These are phyloP conservation scores for Pythium folliculosum DNA, from an alignment of 352 stramenopile genomes.

Conservation along the genomic window DNA sequence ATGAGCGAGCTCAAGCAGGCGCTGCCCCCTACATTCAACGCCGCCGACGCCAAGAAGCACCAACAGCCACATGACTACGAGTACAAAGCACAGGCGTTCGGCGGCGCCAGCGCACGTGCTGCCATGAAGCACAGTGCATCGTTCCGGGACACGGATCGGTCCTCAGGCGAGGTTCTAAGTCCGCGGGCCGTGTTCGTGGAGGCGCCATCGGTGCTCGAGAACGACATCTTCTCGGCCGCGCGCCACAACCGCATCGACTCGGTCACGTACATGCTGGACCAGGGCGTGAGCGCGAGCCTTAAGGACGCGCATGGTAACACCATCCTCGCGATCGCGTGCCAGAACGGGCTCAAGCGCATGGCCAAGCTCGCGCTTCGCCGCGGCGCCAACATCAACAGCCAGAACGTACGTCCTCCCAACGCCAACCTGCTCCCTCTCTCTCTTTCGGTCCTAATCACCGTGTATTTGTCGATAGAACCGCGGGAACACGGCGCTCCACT, in stretches of 20 bases:
- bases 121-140: not conserved
- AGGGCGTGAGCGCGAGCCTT: constrained; percentile 80
- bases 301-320: constrained; percentile 84
- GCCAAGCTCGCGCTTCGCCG: constrained; percentile 82
- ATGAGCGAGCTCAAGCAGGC: not conserved
- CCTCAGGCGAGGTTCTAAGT: constrained; percentile 16
- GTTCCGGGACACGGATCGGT: constrained; percentile 7
- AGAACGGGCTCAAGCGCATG: constrained; percentile 91
- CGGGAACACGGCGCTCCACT: constrained; percentile 90
- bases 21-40: not conserved
- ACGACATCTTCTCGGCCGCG: constrained; percentile 87
- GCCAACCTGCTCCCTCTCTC: constrained; percentile 4
- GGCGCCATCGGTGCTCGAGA: constrained; percentile 37
- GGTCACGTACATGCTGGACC: constrained; percentile 82
- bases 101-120: not conserved
- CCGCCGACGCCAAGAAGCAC: constrained; percentile 6
- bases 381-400: constrained; percentile 87
- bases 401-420: constrained; percentile 55
- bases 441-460: not conserved
- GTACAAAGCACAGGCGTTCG: constrained; percentile 36
- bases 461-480: constrained; percentile 37
- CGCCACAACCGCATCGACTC: constrained; percentile 86
- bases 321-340: constrained; percentile 84
- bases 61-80: constrained; percentile 21
- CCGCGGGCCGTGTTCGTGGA: constrained; percentile 15